Conservation (phyloP, 2,329 filamentous ascomycete species). For the Penicillium palitans region DNA sequence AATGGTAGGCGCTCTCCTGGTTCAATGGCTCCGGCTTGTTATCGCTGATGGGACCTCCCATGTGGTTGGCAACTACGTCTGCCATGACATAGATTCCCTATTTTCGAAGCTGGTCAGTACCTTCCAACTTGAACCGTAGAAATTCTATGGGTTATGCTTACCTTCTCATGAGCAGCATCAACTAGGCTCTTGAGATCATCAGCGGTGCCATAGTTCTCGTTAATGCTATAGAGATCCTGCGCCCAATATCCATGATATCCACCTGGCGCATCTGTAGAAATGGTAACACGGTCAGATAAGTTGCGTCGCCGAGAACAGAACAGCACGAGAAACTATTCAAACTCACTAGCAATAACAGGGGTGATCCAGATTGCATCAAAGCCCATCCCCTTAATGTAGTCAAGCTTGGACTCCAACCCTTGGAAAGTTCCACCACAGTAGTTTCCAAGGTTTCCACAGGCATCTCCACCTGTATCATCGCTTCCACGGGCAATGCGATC, state of each 20-base stretch:
- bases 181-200: neutral
- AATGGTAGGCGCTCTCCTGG: neutral
- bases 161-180: neutral
- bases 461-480: neutral
- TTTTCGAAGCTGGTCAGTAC: neutral
- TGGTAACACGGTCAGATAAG: neutral
- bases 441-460: neutral
- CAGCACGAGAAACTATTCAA: neutral
- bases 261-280: neutral
- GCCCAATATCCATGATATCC: neutral
- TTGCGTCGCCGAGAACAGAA: neutral
- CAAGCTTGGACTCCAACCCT: neutral
- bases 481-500: neutral
- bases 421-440: neutral
- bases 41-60: neutral
- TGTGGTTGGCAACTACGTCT: neutral
- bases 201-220: neutral
- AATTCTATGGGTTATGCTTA: neutral
- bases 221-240: neutral
- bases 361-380: neutral
- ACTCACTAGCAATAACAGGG: conserved; percentile 3
- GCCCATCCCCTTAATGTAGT: neutral
- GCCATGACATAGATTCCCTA: neutral
- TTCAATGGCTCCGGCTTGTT: neutral
- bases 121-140: neutral